A percentile compares a stretch with the other conserved stretches of the same genome.
These are phyloP conservation scores for Solanum paucissectum DNA, from an alignment of 257 asterid genomes.

Conservation along the genomic window DNA sequence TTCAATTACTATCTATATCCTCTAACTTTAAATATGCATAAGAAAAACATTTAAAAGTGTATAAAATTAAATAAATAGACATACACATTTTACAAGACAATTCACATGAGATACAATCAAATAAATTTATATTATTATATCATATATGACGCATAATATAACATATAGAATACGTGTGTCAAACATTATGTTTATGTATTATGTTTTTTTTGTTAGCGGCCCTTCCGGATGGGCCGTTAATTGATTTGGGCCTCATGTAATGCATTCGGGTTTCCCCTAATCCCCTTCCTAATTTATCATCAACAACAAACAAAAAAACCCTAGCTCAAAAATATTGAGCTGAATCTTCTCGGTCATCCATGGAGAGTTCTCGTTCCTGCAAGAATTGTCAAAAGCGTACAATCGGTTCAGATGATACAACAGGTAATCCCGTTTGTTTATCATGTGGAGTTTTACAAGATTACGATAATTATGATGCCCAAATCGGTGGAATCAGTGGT, in stretches of 20 bases:
- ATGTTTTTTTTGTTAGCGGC: background rate
- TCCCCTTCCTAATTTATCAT: background rate
- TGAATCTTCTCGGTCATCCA: background rate
- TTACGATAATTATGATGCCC: conserved; percentile 39
- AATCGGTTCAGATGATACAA: conserved; percentile 13
- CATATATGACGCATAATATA: no score
- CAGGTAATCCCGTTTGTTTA: conserved; percentile 35
- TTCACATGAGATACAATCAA: no score
- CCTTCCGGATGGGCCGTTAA: background rate
- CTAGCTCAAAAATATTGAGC: background rate
- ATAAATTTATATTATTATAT: no score
- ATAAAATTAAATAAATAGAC: no score
- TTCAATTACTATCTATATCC: no score
- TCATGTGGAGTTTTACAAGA: conserved; percentile 59
- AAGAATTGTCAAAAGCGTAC: conserved; percentile 29
- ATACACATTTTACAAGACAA: no score
- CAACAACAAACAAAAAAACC: background rate
- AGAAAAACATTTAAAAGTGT: no score
- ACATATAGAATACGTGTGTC: background rate
- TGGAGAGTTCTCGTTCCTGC: conserved; percentile 31
- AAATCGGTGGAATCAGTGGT: conserved; percentile 47
- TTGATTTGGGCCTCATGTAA: background rate
- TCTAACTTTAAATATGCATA: background rate
- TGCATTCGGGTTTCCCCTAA: background rate
- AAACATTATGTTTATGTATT: no score